Conservation (phyloP, 192 early-diverging fungal species). For the Coemansia sp. region DNA sequence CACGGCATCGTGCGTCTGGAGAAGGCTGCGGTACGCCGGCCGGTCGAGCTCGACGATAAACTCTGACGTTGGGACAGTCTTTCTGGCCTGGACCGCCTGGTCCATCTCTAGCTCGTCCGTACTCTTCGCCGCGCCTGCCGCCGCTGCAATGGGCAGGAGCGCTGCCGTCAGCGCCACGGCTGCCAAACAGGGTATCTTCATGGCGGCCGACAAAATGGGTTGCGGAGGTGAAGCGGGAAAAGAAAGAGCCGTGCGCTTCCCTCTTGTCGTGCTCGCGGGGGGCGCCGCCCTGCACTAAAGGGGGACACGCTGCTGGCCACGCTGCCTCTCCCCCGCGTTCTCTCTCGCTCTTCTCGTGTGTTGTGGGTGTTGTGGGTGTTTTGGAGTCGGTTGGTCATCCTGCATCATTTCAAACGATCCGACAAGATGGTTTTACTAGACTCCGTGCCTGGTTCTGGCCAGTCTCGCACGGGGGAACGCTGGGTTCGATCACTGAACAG, state of each 20-base stretch:
- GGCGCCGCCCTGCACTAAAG: not conserved
- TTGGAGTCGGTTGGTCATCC: slow-evolving; percentile 36
- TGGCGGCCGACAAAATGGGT: not conserved
- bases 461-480: slow-evolving; percentile 49
- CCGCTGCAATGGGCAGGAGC: slow-evolving; percentile 3
- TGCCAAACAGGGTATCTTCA: not conserved
- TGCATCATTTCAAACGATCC: slow-evolving; percentile 39
- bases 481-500: slow-evolving; percentile 20
- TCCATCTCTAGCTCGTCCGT: slow-evolving; percentile 28
- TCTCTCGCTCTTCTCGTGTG: not conserved
- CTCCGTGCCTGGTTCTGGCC: slow-evolving; percentile 37
- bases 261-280: not conserved
- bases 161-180: not conserved
- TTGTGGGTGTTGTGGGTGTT: slow-evolving; percentile 6
- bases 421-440: slow-evolving; percentile 47
- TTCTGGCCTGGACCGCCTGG: slow-evolving; percentile 12
- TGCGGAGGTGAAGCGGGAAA: not conserved
- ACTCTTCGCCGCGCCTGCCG: slow-evolving; percentile 8
- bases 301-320: not conserved
- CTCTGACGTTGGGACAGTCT: slow-evolving; percentile 33
- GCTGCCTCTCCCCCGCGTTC: not conserved
- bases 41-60: slow-evolving; percentile 34
- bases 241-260: not conserved
- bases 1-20: slow-evolving; percentile 21
- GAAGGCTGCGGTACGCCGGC: slow-evolving; percentile 17